Conservation (phyloP, 345 rosid genomes). For the Dipteronia dyeriana region DNA sequence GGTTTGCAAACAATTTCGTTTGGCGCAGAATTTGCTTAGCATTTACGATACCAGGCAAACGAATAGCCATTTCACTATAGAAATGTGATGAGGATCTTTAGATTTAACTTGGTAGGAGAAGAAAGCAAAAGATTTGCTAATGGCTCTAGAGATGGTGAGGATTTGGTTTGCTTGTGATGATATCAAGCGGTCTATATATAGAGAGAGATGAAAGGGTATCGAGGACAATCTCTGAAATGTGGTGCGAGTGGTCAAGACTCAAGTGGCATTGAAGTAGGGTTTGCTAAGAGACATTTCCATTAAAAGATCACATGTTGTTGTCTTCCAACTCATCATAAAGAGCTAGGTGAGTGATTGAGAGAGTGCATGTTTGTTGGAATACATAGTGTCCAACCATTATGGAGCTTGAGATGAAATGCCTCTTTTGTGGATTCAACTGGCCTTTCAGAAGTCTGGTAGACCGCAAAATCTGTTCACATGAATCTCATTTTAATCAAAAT, state of each 20-base stretch:
- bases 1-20: slow-evolving; percentile 10
- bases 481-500: background rate
- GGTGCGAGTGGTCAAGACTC: slow-evolving; percentile 12
- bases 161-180: background rate
- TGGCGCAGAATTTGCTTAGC: no score
- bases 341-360: background rate
- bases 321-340: slow-evolving; percentile 23
- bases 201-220: slow-evolving; percentile 13
- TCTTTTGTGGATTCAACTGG: background rate
- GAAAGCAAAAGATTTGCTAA: no score
- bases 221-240: background rate
- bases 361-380: background rate
- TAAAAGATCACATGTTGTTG: slow-evolving; percentile 33
- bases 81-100: no score
- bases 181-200: slow-evolving; percentile 4
- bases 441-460: background rate
- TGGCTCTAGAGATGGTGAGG: no score
- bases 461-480: background rate
- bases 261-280: slow-evolving; percentile 5
- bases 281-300: slow-evolving; percentile 15
- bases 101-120: no score
- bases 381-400: background rate
- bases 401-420: background rate
- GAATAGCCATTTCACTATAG: no score
- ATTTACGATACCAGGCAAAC: no score